phyloP scores from a whole-genome alignment of 192 early-diverging fungal species.

The Hyaloraphidium curvatum region DNA sequence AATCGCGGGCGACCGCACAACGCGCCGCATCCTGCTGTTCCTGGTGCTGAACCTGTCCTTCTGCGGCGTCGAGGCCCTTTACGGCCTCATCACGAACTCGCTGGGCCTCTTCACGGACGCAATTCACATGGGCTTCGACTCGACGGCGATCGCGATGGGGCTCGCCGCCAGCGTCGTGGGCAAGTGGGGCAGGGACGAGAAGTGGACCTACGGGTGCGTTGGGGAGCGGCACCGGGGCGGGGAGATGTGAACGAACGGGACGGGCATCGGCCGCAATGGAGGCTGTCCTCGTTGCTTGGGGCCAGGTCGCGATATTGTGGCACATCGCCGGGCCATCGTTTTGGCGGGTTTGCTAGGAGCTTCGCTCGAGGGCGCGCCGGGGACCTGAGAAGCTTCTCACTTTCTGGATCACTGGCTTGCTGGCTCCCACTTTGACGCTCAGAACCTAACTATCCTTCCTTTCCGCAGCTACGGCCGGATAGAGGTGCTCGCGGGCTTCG shows the following conservation, averaged over 20 bases:
- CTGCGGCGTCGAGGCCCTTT: slow-evolving; percentile 64
- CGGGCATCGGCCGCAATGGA: too few relatives aligned
- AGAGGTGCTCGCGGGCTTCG: slow-evolving; percentile 81
- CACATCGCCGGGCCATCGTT: too few relatives aligned
- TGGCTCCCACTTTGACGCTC: too few relatives aligned
- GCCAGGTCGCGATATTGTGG: background rate
- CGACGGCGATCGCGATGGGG: slow-evolving; percentile 70
- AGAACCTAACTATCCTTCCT: too few relatives aligned
- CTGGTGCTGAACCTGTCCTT: slow-evolving; percentile 79
- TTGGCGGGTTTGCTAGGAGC: too few relatives aligned
- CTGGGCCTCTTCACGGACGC: slow-evolving; percentile 88
- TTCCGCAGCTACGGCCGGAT: slow-evolving; percentile 60
- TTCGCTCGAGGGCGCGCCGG: too few relatives aligned
- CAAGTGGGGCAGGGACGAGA: slow-evolving; percentile 70
- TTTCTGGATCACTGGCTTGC: too few relatives aligned
- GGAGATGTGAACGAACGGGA: too few relatives aligned
- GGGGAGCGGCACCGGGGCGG: too few relatives aligned
- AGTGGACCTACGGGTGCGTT: slow-evolving; percentile 50
- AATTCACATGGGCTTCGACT: slow-evolving; percentile 97
- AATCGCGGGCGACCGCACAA: slow-evolving; percentile 28
- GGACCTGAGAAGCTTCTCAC: too few relatives aligned
- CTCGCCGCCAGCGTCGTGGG: slow-evolving; percentile 74
- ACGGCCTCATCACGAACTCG: slow-evolving; percentile 23
- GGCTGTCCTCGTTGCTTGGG: too few relatives aligned
- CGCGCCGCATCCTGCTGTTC: slow-evolving; percentile 86